Evolutionary conservation across 2,329 filamentous ascomycete species (phyloP), one percentile per base, ranked within the genome.

Genomic region (Ophiostoma piceae): DNA sequence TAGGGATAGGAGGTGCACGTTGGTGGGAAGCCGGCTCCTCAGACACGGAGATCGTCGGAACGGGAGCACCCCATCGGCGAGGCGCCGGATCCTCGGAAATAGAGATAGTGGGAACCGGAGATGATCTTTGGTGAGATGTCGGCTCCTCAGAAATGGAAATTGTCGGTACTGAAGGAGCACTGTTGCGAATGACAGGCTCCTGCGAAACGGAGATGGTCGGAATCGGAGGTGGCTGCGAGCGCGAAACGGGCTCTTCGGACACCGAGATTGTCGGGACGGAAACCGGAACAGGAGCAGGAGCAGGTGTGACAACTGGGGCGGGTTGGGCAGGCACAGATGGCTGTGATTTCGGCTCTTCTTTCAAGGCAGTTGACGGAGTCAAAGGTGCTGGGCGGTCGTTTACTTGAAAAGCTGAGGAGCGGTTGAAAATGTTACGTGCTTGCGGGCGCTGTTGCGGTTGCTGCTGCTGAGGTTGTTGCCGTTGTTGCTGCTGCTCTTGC

Each of bases 341-440:
- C 19, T 12, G 8, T 14, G 32, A 3, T 19, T 65, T 65, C 26
- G 65, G 47, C 54, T 64, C 37, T 8, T 67, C 41, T 11, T 64
- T 65, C 26, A 68, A 32, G 12, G 22, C 35, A 41, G 62, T 22
- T 5, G 79, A 68, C 71, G 77, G 83, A 75, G 76, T 76, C 73
- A 1, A 26, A 29, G 69, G 57, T 22, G 19, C 57, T 68, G 11
- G 79, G 69, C 72, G 77, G 83, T 75, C 76, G 41, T 80, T 80
- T 79, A 85, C 76, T 74, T 81, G 79, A 80, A 82, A 79, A 78
- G 78, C 76, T 77, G 82, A 77, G 75, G 78, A 70, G 76, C 67
- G 71, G 19, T 14, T 57, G 71, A 72, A 72, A 70, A 72, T 70
- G 71, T 70, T 68, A 70, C 71, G 71, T 75, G 80, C 77, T 76